Evolutionary conservation across 495 filamentous ascomycete species (phyloP).

Genomic region (Terfezia claveryi): DNA sequence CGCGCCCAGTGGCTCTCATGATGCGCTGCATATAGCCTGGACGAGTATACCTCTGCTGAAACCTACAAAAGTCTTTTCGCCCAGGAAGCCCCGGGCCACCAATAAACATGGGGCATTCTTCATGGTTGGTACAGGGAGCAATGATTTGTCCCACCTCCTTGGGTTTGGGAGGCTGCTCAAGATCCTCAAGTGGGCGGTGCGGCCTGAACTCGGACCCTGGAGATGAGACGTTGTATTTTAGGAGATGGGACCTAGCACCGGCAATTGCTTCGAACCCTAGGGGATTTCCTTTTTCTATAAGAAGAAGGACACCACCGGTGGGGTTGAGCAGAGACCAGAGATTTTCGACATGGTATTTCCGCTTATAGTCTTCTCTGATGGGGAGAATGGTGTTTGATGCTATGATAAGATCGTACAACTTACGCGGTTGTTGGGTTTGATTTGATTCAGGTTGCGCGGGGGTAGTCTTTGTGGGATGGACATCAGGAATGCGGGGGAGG

Average conservation of each 20-base stretch:
- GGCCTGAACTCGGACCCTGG: constrained; percentile 28
- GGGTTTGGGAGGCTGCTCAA: constrained; percentile 18
- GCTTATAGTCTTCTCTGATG: constrained; percentile 45
- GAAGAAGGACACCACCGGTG: constrained; percentile 63
- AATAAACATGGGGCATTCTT: constrained; percentile 68
- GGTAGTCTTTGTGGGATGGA: constrained; percentile 6
- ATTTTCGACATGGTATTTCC: constrained; percentile 58
- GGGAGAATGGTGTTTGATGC: constrained; percentile 63
- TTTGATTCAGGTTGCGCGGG: background rate
- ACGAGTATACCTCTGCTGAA: constrained; percentile 67
- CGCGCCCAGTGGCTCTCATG: constrained; percentile 40
- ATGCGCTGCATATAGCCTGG: constrained; percentile 65
- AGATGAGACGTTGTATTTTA: constrained; percentile 52
- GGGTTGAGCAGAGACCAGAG: constrained; percentile 72
- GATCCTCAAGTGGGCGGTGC: constrained; percentile 21
- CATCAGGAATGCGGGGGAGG: constrained; percentile 72
- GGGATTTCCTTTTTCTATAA: constrained; percentile 80
- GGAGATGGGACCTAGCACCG: constrained; percentile 51
- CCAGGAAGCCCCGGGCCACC: constrained; percentile 35
- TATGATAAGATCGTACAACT: constrained; percentile 74
- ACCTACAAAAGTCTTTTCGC: constrained; percentile 78
- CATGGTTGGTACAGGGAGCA: constrained; percentile 87
- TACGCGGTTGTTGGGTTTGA: constrained; percentile 30
- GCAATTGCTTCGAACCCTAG: constrained; percentile 84
- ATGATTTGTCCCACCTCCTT: constrained; percentile 79